phyloP scores from a whole-genome alignment of 768 basidiomycete genomes.

The Piloderma croceum region DNA sequence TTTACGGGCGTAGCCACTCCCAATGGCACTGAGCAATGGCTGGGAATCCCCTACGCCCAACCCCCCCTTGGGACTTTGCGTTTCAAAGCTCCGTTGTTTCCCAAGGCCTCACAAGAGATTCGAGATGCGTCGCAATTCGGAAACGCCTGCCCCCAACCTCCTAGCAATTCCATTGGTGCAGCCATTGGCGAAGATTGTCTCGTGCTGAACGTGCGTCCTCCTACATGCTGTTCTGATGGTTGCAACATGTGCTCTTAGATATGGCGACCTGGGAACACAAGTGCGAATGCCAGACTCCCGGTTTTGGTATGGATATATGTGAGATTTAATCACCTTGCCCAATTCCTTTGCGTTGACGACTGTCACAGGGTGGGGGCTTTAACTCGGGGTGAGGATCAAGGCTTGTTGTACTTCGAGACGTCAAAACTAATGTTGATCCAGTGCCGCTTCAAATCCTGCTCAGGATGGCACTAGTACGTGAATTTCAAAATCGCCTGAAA shows the following conservation, averaged over 20 bases:
- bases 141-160: slow-evolving; percentile 50
- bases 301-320: slow-evolving; percentile 33
- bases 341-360: not conserved
- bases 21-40: slow-evolving; percentile 49
- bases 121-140: slow-evolving; percentile 45
- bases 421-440: slow-evolving; percentile 15
- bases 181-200: slow-evolving; percentile 49
- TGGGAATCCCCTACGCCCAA: slow-evolving; percentile 56
- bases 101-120: slow-evolving; percentile 22
- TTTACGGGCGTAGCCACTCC: slow-evolving; percentile 41
- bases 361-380: slow-evolving; percentile 42
- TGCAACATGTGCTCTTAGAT: slow-evolving; percentile 15
- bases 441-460: slow-evolving; percentile 37
- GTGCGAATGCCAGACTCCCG: slow-evolving; percentile 20
- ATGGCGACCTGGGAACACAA: slow-evolving; percentile 24
- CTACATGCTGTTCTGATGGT: slow-evolving; percentile 1
- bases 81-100: slow-evolving; percentile 50
- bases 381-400: slow-evolving; percentile 27
- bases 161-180: slow-evolving; percentile 32
- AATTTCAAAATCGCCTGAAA: no score
- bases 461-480: slow-evolving; percentile 44
- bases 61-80: slow-evolving; percentile 51
- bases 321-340: slow-evolving; percentile 9
- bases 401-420: not conserved
- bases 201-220: slow-evolving; percentile 40